Conservation (phyloP, 345 rosid genomes). For the Rhizophora apiculata region DNA sequence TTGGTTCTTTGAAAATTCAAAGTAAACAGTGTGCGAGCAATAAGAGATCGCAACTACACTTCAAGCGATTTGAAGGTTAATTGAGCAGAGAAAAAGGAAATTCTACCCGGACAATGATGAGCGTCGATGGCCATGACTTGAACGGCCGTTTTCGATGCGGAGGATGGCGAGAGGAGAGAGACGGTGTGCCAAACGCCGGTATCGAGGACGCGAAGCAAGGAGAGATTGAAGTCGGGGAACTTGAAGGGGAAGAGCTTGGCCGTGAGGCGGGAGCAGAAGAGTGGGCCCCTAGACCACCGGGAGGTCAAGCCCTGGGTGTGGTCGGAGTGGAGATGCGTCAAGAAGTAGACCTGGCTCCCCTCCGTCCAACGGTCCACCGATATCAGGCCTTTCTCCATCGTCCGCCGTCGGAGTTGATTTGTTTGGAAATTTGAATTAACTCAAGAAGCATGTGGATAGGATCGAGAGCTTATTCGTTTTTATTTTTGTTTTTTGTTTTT, state of each 20-base stretch:
- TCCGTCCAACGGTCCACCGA: slow-evolving; percentile 71
- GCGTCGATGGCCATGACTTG: slow-evolving; percentile 65
- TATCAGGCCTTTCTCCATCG: slow-evolving; percentile 68
- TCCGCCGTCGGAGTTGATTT: neutral
- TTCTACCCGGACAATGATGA: slow-evolving; percentile 66
- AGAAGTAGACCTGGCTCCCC: slow-evolving; percentile 69
- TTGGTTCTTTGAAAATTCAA: slow-evolving; percentile 1
- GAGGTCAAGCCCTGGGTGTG: slow-evolving; percentile 64
- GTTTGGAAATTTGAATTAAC: neutral
- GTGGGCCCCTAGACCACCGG: slow-evolving; percentile 53
- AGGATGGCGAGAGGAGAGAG: slow-evolving; percentile 44
- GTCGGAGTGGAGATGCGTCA: slow-evolving; percentile 74
- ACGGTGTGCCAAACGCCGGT: slow-evolving; percentile 54
- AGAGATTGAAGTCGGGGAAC: slow-evolving; percentile 61
- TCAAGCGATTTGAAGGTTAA: too few species aligned
- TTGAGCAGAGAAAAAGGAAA: neutral
- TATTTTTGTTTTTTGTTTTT: too few species aligned
- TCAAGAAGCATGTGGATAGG: too few species aligned
- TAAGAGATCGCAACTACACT: neutral
- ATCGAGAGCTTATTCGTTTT: too few species aligned
- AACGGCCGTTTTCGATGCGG: slow-evolving; percentile 32
- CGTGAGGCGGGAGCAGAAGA: slow-evolving; percentile 76
- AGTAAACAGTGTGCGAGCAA: slow-evolving; percentile 9
- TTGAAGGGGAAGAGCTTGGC: slow-evolving; percentile 66
- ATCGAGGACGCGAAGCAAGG: slow-evolving; percentile 56